These are phyloP conservation scores for Penicillium tannophilum DNA, from an alignment of 495 filamentous ascomycete genomes.

Conservation along the genomic window DNA sequence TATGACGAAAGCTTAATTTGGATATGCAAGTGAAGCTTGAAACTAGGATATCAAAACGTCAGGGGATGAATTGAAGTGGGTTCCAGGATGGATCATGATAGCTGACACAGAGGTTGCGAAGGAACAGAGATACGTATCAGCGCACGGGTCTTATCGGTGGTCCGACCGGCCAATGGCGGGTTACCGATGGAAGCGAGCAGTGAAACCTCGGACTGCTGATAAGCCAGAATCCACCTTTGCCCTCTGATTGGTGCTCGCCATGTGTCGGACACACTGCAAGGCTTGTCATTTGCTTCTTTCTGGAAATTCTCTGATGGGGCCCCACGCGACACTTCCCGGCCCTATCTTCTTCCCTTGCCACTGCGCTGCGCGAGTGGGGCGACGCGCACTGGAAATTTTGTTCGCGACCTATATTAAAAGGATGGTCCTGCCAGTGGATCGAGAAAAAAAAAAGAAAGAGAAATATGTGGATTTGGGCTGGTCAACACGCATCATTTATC, in stretches of 20 bases:
- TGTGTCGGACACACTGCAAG: neutral
- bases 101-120: constrained; percentile 5
- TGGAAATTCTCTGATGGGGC: constrained; percentile 16
- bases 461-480: constrained; percentile 28
- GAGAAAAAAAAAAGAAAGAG: constrained; percentile 21
- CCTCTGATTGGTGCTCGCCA: neutral
- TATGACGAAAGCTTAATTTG: neutral
- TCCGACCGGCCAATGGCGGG: constrained; percentile 9
- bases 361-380: constrained; percentile 17
- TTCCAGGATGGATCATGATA: neutral
- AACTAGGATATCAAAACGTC: neutral
- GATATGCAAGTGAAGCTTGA: constrained; percentile 3
- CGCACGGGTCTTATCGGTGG: constrained; percentile 17
- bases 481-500: constrained; percentile 11
- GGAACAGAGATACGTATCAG: constrained; percentile 12
- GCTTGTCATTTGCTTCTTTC: constrained; percentile 33
- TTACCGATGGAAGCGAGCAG: constrained; percentile 19
- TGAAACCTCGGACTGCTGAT: constrained; percentile 23
- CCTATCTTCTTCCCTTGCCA: constrained; percentile 23
- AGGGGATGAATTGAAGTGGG: neutral
- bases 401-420: constrained; percentile 28
- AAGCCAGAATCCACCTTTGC: constrained; percentile 16
- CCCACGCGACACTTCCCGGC: constrained; percentile 21
- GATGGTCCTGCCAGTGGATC: constrained; percentile 19
- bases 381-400: constrained; percentile 22